A percentile compares a stretch with the other conserved stretches of the same genome.
These are phyloP conservation scores for Aspergillus sp. DNA, from an alignment of 2,329 filamentous ascomycete genomes.

Conservation along the genomic window DNA sequence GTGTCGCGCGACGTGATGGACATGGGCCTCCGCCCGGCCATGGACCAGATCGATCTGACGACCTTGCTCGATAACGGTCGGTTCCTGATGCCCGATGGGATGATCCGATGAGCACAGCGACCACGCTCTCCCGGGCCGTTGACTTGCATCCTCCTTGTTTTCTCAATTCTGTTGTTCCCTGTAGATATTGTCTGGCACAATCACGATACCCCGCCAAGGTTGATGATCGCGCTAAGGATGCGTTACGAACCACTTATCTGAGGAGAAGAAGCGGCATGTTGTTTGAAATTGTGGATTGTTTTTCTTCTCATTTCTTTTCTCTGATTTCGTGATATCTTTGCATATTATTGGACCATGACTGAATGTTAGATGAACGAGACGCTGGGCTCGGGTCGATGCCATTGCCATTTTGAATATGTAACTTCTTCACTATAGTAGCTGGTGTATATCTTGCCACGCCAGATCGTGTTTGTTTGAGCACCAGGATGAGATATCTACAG, in stretches of 20 bases:
- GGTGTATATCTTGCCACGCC: no score
- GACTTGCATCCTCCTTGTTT: neutral
- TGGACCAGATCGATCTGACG: slow-evolving; percentile 35
- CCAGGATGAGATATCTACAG: no score
- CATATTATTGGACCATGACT: neutral
- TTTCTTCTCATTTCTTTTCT: neutral
- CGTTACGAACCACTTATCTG: neutral
- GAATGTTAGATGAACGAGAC: neutral
- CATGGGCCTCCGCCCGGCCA: slow-evolving; percentile 36
- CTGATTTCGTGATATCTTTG: neutral
- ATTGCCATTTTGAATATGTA: no score
- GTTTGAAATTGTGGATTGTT: neutral
- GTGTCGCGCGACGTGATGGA: slow-evolving; percentile 73
- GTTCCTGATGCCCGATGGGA: slow-evolving; percentile 31
- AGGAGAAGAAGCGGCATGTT: neutral
- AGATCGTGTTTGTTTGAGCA: no score
- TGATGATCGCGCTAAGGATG: neutral
- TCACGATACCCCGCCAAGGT: neutral
- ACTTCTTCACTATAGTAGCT: no score
- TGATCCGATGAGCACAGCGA: neutral
- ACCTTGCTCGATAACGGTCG: slow-evolving; percentile 34
- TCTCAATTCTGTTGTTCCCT: neutral
- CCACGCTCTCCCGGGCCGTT: neutral
- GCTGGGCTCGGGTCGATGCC: neutral
- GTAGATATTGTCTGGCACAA: slow-evolving; percentile 3